phyloP scores from a whole-genome alignment of 257 asterid genomes.

The Forsythia suspensa region DNA sequence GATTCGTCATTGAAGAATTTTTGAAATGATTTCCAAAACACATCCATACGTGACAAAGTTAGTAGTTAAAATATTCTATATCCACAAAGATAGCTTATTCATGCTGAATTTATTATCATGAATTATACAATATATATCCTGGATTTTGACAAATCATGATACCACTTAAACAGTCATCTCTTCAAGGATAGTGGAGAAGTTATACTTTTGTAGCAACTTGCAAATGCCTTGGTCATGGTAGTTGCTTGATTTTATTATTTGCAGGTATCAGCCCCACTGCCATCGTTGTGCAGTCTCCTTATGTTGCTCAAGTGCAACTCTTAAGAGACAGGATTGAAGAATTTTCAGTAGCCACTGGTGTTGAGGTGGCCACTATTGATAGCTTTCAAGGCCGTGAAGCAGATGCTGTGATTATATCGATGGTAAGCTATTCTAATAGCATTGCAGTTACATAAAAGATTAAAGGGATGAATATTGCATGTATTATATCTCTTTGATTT shows the following conservation, averaged over 20 bases:
- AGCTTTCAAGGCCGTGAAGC: conserved; percentile 99
- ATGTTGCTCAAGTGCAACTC: conserved; percentile 96
- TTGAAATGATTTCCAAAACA: too few relatives aligned
- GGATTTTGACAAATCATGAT: too few relatives aligned
- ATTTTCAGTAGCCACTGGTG: conserved; percentile 64
- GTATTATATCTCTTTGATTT: neutral
- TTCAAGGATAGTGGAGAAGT: neutral
- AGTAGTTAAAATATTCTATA: too few relatives aligned
- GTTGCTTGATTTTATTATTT: conserved; percentile 20
- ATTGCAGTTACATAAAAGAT: neutral
- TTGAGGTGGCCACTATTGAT: conserved; percentile 90
- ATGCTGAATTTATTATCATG: too few relatives aligned
- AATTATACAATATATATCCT: too few relatives aligned
- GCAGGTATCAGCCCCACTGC: conserved; percentile 78
- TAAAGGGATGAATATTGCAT: neutral
- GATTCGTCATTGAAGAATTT: too few relatives aligned
- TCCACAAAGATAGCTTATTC: too few relatives aligned
- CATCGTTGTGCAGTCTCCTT: conserved; percentile 95
- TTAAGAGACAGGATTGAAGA: conserved; percentile 85
- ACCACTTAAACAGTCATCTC: too few relatives aligned
- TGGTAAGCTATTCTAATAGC: conserved; percentile 51
- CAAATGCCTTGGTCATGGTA: conserved; percentile 2
- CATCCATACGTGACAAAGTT: too few relatives aligned
- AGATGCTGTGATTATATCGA: conserved; percentile 91
- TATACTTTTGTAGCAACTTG: neutral